These are phyloP conservation scores for Annulohypoxylon stygium DNA, from an alignment of 495 filamentous ascomycete species.

Conservation along the genomic window DNA sequence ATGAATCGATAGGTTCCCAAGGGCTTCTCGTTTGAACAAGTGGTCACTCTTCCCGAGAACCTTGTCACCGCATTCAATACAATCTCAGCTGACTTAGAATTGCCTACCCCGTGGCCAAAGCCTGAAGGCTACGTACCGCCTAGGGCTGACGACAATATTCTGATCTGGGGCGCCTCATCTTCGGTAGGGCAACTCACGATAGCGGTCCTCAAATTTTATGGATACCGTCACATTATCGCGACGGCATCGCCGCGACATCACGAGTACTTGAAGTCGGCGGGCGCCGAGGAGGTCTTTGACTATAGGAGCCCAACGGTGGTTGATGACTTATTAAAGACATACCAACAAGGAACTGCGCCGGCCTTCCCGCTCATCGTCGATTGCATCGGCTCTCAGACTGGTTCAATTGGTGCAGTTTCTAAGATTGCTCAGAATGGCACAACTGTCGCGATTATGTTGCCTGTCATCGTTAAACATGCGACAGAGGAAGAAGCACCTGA, in stretches of 20 bases:
- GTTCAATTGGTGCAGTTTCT: constrained; percentile 57
- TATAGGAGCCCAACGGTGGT: constrained; percentile 57
- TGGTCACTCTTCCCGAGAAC: constrained; percentile 65
- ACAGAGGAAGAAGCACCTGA: constrained; percentile 55
- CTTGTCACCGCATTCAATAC: constrained; percentile 66
- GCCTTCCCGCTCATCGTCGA: constrained; percentile 62
- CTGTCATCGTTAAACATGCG: constrained; percentile 63
- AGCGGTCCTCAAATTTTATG: constrained; percentile 64
- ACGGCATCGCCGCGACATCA: constrained; percentile 63
- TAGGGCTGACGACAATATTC: constrained; percentile 51
- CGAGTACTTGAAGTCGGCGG: constrained; percentile 53
- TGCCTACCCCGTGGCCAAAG: constrained; percentile 64
- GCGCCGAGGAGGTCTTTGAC: constrained; percentile 62
- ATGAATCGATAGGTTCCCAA: constrained; percentile 51
- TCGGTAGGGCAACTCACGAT: constrained; percentile 64
- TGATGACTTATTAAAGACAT: constrained; percentile 49
- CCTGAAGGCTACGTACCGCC: constrained; percentile 51
- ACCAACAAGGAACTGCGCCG: constrained; percentile 35
- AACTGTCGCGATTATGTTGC: constrained; percentile 65
- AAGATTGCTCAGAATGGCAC: constrained; percentile 60
- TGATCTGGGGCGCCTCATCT: constrained; percentile 68
- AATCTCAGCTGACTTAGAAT: constrained; percentile 57
- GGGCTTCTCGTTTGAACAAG: constrained; percentile 56
- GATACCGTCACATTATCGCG: constrained; percentile 62
- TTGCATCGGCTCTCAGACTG: constrained; percentile 64